phyloP scores from a whole-genome alignment of 2,329 filamentous ascomycete species.

The Teratosphaeria epicoccoides region DNA sequence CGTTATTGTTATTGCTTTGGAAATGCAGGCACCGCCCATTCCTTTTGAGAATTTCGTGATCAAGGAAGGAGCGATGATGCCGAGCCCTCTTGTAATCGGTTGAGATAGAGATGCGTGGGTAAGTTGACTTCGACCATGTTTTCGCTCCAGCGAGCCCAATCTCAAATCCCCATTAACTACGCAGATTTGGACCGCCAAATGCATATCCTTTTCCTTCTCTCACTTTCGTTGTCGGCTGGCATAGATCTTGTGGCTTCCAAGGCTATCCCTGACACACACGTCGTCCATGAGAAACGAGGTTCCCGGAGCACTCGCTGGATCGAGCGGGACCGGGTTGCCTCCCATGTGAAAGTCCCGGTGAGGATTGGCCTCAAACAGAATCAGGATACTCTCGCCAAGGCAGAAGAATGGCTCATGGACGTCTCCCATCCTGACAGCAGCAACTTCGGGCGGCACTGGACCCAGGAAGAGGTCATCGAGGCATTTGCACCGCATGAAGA shows the following conservation, averaged over 20 bases:
- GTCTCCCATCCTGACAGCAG: slow-evolving; percentile 8
- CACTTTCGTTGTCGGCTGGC: not conserved
- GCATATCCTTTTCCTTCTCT: not conserved
- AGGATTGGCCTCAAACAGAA: slow-evolving; percentile 13
- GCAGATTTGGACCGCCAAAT: not conserved
- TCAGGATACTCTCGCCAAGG: slow-evolving; percentile 5
- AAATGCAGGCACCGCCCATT: too few relatives aligned
- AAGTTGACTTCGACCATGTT: too few relatives aligned
- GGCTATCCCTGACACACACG: slow-evolving; percentile 4
- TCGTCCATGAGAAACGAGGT: slow-evolving; percentile 10
- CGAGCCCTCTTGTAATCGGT: too few relatives aligned
- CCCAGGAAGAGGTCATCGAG: slow-evolving; percentile 15
- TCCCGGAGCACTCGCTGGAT: slow-evolving; percentile 1
- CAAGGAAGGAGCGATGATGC: too few relatives aligned
- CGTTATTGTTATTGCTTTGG: too few relatives aligned
- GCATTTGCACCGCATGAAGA: slow-evolving; percentile 17
- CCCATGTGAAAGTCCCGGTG: slow-evolving; percentile 10
- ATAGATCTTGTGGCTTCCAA: not conserved
- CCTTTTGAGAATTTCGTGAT: too few relatives aligned
- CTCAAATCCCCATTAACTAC: too few relatives aligned
- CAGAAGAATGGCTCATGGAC: slow-evolving; percentile 11
- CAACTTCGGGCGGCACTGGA: slow-evolving; percentile 1
- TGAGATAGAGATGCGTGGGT: too few relatives aligned
- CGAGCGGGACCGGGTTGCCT: slow-evolving; percentile 4
- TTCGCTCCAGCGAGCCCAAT: too few relatives aligned